phyloP scores from a whole-genome alignment of 2,329 filamentous ascomycete species.

The Trichophyton benhamiae region DNA sequence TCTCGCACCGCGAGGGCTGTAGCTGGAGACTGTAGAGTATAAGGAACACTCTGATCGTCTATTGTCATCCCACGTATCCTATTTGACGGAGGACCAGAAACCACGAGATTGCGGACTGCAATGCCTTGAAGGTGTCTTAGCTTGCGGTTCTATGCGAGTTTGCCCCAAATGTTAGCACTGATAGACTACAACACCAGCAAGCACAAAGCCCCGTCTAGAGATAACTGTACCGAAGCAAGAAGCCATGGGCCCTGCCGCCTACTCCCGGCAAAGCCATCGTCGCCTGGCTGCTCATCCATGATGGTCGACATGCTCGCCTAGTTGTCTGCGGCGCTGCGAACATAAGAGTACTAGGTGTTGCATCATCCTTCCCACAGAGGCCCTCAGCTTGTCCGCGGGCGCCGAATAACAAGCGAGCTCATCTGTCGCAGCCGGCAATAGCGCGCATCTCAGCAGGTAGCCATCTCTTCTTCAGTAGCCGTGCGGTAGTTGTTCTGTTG shows the following conservation, averaged over 20 bases:
- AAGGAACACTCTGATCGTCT: constrained; percentile 63
- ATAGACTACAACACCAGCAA: not conserved
- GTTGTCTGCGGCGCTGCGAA: not conserved
- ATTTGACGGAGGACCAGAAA: constrained; percentile 40
- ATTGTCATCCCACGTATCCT: constrained; percentile 49
- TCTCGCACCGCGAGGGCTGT: constrained; percentile 50
- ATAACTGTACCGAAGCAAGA: constrained; percentile 35
- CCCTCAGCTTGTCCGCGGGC: not conserved
- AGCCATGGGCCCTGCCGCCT: constrained; percentile 40
- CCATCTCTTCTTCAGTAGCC: not conserved
- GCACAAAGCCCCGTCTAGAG: not conserved
- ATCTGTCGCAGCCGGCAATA: not conserved
- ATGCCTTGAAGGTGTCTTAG: constrained; percentile 79
- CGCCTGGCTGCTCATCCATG: constrained; percentile 2
- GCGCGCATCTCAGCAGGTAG: not conserved
- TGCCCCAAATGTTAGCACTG: not conserved
- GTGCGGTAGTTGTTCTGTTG: not conserved
- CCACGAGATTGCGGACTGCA: constrained; percentile 71
- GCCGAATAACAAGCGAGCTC: not conserved
- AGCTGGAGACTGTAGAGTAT: constrained; percentile 51
- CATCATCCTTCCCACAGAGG: constrained; percentile 1
- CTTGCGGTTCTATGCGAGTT: constrained; percentile 58
- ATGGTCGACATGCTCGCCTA: constrained; percentile 5
- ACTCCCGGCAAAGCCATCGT: constrained; percentile 20
- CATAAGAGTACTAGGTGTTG: not conserved